Base-by-base conservation (phyloP, 352 stramenopile species). In the Phytophthora melonis region DNA sequence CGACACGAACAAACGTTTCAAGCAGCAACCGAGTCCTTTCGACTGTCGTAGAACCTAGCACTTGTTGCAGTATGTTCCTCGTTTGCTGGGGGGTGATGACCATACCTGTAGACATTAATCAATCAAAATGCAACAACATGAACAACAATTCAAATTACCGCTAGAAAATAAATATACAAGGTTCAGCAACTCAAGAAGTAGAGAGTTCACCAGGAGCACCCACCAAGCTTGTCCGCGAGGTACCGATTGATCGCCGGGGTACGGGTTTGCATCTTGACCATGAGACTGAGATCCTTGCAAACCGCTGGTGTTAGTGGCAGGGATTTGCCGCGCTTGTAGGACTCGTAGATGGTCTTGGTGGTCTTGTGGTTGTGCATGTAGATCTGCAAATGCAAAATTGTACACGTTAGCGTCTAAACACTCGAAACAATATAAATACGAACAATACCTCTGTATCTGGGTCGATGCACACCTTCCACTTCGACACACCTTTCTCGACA, bases 1-100 rank as follows among this genome's bases (percentile, higher is more conserved):
- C 36, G 5, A 25, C n/a, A 7, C 52, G 11, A 3, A 43, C 52
- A 68, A 73, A 60, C n/a, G 11, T 52, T 19, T 65, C 53, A 3
- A 74, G 32, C 1, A 63, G 11, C 1, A 21, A n/a, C 16, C 36
- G 49, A 1, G 34, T 60, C 25, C 53, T 3, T 30, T 73, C 58
- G 21, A 62, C 0, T 0, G 34, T 53, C 11, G 32, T 39, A 3
- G n/a, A 52, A 1, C 45, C 45, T 52, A 45, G 36, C 3, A 45
- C 36, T 45, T 45, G 36, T 45, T 45, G 36, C 10, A 45, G 36
- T 13, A 45, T 45, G 36, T 45, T 45, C 9, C 36, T 45, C 14
- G 36, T 45, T 45, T 45, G 36, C 14, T 45, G 36, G 36, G 36
- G 36, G 36, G 36, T 45, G 36, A 45, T 45, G 36, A 45, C 10